Conservation (phyloP, 2,329 filamentous ascomycete species). For the Venturia asperata region DNA sequence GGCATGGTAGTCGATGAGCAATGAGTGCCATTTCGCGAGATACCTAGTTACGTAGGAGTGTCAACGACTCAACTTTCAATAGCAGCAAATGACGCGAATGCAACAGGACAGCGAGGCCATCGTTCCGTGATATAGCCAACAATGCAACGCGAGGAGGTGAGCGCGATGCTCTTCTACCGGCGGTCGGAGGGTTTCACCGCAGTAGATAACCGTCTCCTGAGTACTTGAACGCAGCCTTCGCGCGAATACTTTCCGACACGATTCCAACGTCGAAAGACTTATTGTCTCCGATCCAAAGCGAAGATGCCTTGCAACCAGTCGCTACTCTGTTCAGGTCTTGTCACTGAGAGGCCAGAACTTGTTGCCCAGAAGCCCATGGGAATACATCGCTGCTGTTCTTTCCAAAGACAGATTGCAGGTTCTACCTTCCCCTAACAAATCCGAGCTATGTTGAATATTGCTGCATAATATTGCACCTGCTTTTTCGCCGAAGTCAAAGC, state of each 20-base stretch:
- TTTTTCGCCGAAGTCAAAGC: too few relatives aligned
- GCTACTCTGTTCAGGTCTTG: background rate
- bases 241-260: too few relatives aligned
- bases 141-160: background rate
- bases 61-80: background rate
- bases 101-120: background rate
- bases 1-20: too few relatives aligned
- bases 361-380: background rate
- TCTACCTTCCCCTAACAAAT: too few relatives aligned
- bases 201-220: too few relatives aligned
- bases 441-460: too few relatives aligned
- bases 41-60: too few relatives aligned
- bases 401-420: background rate
- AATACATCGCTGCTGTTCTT: background rate
- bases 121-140: background rate
- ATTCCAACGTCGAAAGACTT: too few relatives aligned
- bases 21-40: too few relatives aligned
- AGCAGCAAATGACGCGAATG: background rate
- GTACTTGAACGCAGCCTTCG: too few relatives aligned
- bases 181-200: too few relatives aligned
- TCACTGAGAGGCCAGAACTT: background rate
- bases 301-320: background rate
- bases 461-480: too few relatives aligned
- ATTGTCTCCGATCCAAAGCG: background rate
- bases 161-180: background rate